Percentiles rank a stretch among this genome's conserved stretches.
Evolutionary conservation across 2,329 filamentous ascomycete genomes (phyloP).

Genomic region (Fusarium musae): DNA sequence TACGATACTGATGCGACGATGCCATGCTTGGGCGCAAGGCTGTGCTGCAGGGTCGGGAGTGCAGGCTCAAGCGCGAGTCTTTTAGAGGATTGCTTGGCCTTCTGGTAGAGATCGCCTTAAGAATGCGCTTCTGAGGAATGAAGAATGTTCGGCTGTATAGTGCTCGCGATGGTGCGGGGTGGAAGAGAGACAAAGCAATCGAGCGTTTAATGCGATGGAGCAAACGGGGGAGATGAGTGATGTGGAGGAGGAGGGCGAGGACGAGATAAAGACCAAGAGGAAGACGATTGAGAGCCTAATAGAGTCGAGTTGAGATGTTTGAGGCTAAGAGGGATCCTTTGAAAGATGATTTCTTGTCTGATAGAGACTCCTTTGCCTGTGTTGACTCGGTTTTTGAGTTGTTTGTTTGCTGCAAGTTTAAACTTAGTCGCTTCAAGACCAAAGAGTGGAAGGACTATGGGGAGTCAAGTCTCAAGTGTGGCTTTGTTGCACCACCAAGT

Average conservation of each 20-base stretch:
- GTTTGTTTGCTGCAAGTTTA: slow-evolving; percentile 37
- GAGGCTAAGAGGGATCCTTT: slow-evolving; percentile 8
- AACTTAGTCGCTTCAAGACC: slow-evolving; percentile 20
- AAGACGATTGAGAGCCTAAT: neutral
- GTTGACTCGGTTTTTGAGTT: slow-evolving; percentile 13
- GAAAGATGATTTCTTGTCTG: slow-evolving; percentile 6
- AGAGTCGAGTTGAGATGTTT: slow-evolving; percentile 14
- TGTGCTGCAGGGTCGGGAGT: slow-evolving; percentile 14
- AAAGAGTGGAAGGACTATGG: slow-evolving; percentile 35
- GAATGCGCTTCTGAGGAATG: slow-evolving; percentile 3
- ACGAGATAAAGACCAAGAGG: slow-evolving; percentile 5
- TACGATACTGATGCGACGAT: slow-evolving; percentile 65
- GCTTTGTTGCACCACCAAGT: slow-evolving; percentile 43
- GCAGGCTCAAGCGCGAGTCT: slow-evolving; percentile 38
- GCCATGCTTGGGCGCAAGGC: slow-evolving; percentile 57
- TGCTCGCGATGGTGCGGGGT: slow-evolving; percentile 35
- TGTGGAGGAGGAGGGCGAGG: neutral
- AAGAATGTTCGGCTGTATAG: slow-evolving; percentile 6
- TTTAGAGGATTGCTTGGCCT: slow-evolving; percentile 22
- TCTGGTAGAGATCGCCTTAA: slow-evolving; percentile 4
- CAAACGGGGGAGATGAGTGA: slow-evolving; percentile 13
- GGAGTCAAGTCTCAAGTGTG: slow-evolving; percentile 41
- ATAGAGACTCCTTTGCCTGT: neutral
- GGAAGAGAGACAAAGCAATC: slow-evolving; percentile 10
- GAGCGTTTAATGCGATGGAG: slow-evolving; percentile 31